Evolutionary conservation across 371 early-diverging fungal species (phyloP).

Genomic region (Circinella umbellata): DNA sequence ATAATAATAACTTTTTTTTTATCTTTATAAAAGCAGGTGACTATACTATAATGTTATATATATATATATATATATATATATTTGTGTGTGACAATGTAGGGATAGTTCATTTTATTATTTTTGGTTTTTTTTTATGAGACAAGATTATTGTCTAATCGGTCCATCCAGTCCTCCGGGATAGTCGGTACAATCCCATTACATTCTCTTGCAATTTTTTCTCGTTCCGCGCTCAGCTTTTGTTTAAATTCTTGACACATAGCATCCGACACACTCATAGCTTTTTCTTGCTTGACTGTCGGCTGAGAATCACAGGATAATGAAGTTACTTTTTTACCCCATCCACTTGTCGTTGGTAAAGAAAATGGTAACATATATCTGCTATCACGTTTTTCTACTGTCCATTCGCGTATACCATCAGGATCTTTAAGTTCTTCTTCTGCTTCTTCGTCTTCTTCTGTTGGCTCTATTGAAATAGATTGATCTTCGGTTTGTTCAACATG

Average conservation of each 20-base stretch:
- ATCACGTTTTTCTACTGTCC: slow-evolving; percentile 49
- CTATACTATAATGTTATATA: no score
- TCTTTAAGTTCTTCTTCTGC: neutral
- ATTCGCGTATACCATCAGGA: slow-evolving; percentile 27
- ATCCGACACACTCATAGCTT: slow-evolving; percentile 28
- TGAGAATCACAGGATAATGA: neutral
- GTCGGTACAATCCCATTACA: slow-evolving; percentile 37
- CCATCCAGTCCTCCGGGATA: slow-evolving; percentile 58
- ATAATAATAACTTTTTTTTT: no score
- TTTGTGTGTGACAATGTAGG: neutral
- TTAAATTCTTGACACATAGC: slow-evolving; percentile 35
- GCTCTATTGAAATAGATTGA: neutral
- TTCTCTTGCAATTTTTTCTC: slow-evolving; percentile 33
- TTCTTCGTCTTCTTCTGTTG: slow-evolving; percentile 21
- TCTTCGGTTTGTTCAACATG: slow-evolving; percentile 8
- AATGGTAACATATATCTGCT: slow-evolving; percentile 58
- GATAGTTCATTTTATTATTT: neutral
- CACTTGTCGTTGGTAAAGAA: slow-evolving; percentile 48
- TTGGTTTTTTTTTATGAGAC: slow-evolving; percentile 21
- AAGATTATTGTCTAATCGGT: slow-evolving; percentile 37
- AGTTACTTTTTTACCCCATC: slow-evolving; percentile 13
- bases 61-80: no score
- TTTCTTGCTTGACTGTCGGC: slow-evolving; percentile 18
- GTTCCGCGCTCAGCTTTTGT: slow-evolving; percentile 33
- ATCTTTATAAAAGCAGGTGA: no score